Evolutionary conservation across 805 yeast species (phyloP), one percentile per base, ranked within the genome.

Genomic region (Metschnikowia cerradonensis): DNA sequence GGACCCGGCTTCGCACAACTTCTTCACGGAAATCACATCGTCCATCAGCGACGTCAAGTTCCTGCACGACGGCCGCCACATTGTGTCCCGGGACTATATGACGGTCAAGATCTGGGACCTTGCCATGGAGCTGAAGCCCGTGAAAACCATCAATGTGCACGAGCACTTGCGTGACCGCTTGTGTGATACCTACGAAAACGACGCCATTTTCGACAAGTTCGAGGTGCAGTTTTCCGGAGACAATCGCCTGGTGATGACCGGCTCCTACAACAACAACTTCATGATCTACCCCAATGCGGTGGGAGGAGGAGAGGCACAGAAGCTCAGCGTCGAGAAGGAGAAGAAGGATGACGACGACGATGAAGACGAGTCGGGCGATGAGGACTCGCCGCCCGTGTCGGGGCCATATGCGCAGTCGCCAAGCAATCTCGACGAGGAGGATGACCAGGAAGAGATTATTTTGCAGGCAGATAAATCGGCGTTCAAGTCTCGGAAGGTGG

Each of bases 391-490:
- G 17, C 67, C 69, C 1, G 58, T 58, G 14, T 52, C 52, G 42
- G 59, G 60, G 34, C 55, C 55, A 32, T 66, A 62, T 54, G 70
- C 71, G 14, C 68, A 63, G 46, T 66, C 72, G 23, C 74, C 75
- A 35, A 61, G 56, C 48, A 69, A 64, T 46, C 52, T 63, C 41
- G 64, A 62, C 38, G 62, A 59, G 42, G 71, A 67, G 19, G 73
- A 68, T 39, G 75, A 68, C 32, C 77, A 72, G 59, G 76, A 72
- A 57, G 78, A 89, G 65, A 85, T 94, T 56, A 82, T 89, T 22
- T 79, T 94, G 64, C 97, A 92, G 70, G 98, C 98, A n/a, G 98
- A 94, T 71, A 94, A 94, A 76, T 84, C 91, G 41, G 97, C 97
- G 33, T 91, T 94, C 76, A 90, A 90, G 70, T 83, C 86, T 49